These are phyloP conservation scores for Talaromyces sp. DNA, from an alignment of 2,329 filamentous ascomycete genomes.

Conservation along the genomic window DNA sequence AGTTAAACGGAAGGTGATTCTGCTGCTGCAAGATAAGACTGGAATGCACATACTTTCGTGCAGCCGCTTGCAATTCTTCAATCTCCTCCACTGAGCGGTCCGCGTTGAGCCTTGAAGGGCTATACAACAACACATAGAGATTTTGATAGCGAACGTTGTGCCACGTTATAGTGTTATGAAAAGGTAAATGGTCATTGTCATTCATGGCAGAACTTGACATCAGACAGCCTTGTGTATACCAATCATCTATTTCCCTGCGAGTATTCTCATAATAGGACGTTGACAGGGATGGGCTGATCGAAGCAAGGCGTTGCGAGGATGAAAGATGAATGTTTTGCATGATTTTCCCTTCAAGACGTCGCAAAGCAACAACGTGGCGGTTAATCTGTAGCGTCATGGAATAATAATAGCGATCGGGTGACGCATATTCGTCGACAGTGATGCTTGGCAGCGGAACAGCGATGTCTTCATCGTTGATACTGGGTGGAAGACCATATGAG, in stretches of 20 bases:
- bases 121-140: conserved; percentile 45
- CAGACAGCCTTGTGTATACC: conserved; percentile 48
- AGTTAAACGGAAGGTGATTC: conserved; percentile 45
- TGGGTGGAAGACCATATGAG: conserved; percentile 41
- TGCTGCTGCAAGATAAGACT: conserved; percentile 44
- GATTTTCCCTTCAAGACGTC: conserved; percentile 41
- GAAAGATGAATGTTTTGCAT: conserved; percentile 10
- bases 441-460: conserved; percentile 45
- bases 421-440: conserved; percentile 47
- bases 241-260: conserved; percentile 47
- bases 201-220: conserved; percentile 34
- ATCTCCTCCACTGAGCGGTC: conserved; percentile 20
- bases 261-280: conserved; percentile 25
- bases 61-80: conserved; percentile 17
- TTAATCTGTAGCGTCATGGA: conserved; percentile 46
- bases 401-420: conserved; percentile 36
- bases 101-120: conserved; percentile 43
- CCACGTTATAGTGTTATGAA: conserved; percentile 48
- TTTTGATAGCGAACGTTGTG: conserved; percentile 46
- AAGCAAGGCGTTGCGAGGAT: conserved; percentile 27
- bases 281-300: conserved; percentile 20
- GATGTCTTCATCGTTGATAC: conserved; percentile 40
- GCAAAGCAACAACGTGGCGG: conserved; percentile 46
- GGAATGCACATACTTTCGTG: conserved; percentile 44
- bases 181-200: conserved; percentile 45